A percentile compares a stretch with the other conserved stretches of the same genome.
These are phyloP conservation scores for Allantophomopsis lycopodina DNA, from an alignment of 2,329 filamentous ascomycete species.

Conservation along the genomic window DNA sequence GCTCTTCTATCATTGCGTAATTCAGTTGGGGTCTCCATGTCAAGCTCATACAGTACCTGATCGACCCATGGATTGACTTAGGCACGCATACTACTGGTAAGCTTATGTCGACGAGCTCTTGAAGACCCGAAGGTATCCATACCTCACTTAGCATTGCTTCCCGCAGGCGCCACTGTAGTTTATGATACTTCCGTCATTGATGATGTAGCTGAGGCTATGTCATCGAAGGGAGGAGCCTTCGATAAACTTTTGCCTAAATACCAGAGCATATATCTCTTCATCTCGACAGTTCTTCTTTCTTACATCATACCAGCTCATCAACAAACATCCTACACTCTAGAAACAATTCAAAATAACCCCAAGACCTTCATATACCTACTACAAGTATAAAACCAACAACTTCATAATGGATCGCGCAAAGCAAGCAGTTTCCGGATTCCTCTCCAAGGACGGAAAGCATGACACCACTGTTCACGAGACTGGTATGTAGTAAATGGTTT, in stretches of 20 bases:
- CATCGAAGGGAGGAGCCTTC: neutral
- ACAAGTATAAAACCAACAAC: neutral
- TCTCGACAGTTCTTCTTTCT: neutral
- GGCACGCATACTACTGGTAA: neutral
- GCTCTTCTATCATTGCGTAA: no score
- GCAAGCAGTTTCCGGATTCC: constrained; percentile 44
- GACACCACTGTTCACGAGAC: constrained; percentile 57
- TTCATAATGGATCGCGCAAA: constrained; percentile 48
- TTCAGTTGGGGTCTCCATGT: no score
- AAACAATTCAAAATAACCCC: constrained; percentile 1
- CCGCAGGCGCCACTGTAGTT: neutral
- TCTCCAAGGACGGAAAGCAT: constrained; percentile 46
- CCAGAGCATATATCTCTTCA: neutral
- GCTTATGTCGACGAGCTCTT: neutral
- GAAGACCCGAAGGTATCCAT: neutral
- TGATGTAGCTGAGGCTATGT: constrained; percentile 9
- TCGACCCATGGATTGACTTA: no score
- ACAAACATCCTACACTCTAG: constrained; percentile 1
- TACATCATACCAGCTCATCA: neutral
- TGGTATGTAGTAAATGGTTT: neutral
- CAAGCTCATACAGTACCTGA: no score
- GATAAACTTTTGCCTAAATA: neutral
- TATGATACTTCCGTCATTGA: constrained; percentile 7
- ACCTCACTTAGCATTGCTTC: constrained; percentile 1
- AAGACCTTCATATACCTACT: neutral